Percentiles rank a stretch among this genome's conserved stretches.
These are phyloP conservation scores for Chalaropsis thielavioides DNA, from an alignment of 2,329 filamentous ascomycete genomes.

Conservation along the genomic window DNA sequence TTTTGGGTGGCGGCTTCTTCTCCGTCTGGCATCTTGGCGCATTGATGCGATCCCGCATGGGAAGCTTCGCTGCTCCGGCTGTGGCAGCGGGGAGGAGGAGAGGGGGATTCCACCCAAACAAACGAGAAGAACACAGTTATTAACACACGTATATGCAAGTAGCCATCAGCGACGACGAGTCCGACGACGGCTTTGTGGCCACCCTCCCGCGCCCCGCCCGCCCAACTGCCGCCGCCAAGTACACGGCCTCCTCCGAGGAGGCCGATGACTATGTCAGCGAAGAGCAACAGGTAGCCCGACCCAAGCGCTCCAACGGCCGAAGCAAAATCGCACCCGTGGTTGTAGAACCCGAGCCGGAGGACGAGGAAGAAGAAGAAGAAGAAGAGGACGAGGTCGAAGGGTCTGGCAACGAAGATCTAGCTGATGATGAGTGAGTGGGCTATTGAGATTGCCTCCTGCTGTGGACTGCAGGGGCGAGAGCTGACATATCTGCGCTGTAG, in stretches of 20 bases:
- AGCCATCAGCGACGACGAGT: slow-evolving; percentile 12
- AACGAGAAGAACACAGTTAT: neutral
- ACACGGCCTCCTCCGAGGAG: neutral
- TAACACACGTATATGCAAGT: neutral
- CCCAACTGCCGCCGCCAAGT: neutral
- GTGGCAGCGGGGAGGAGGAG: no score
- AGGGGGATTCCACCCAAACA: no score
- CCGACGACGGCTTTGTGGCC: slow-evolving; percentile 2
- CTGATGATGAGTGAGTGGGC: slow-evolving; percentile 31
- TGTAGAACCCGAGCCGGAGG: slow-evolving; percentile 20
- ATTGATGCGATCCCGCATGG: no score
- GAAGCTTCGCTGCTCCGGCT: no score
- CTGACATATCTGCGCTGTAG: slow-evolving; percentile 27
- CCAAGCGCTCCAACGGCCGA: neutral
- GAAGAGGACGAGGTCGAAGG: slow-evolving; percentile 23
- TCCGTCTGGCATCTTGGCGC: no score
- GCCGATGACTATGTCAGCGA: neutral
- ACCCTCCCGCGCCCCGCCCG: neutral
- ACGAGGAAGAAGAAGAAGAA: slow-evolving; percentile 22
- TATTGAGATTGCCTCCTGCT: neutral
- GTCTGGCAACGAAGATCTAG: slow-evolving; percentile 28
- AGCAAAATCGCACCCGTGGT: neutral
- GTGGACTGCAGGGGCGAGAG: neutral
- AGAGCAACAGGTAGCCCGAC: neutral
- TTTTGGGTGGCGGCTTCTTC: no score